Percentiles rank a stretch among this genome's conserved stretches.
phyloP scores from a whole-genome alignment of 208 protist genomes.

The Acanthamoeba lenticulata region DNA sequence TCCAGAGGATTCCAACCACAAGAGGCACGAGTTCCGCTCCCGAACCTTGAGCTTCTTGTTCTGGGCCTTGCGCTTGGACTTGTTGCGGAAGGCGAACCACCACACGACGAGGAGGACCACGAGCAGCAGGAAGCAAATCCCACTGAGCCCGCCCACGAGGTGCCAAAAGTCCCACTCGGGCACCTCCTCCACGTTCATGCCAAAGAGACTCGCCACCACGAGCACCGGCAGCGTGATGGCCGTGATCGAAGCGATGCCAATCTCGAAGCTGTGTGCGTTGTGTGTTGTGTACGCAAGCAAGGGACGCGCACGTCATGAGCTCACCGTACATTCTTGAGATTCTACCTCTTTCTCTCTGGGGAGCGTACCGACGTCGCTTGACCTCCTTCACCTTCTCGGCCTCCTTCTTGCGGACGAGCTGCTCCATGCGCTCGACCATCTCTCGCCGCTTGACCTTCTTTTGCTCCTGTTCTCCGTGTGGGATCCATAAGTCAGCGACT shows the following conservation, averaged over 20 bases:
- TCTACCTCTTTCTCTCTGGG: neutral
- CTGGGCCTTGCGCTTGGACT: neutral
- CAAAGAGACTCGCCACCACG: neutral
- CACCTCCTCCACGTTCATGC: conserved; percentile 30
- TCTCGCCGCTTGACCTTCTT: conserved; percentile 53
- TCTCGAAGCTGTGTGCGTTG: conserved; percentile 29
- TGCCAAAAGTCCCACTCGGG: neutral
- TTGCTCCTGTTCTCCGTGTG: conserved; percentile 40
- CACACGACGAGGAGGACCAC: neutral
- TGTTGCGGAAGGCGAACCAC: neutral
- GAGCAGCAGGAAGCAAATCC: neutral
- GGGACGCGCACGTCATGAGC: neutral
- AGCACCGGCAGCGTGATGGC: conserved; percentile 57
- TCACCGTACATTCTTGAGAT: neutral
- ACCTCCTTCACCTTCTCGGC: neutral
- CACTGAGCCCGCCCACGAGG: neutral
- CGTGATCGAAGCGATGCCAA: neutral
- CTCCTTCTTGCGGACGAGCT: conserved; percentile 31
- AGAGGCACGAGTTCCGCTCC: neutral
- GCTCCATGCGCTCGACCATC: conserved; percentile 23
- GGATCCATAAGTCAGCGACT: neutral
- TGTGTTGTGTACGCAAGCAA: no score
- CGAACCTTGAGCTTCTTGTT: neutral
- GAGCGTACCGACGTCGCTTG: neutral
- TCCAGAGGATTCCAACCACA: neutral